Evolutionary conservation across 1,284 basidiomycete species (phyloP), one percentile per base, ranked within the genome.

Genomic region (Pseudomicrostroma phylloplanum): DNA sequence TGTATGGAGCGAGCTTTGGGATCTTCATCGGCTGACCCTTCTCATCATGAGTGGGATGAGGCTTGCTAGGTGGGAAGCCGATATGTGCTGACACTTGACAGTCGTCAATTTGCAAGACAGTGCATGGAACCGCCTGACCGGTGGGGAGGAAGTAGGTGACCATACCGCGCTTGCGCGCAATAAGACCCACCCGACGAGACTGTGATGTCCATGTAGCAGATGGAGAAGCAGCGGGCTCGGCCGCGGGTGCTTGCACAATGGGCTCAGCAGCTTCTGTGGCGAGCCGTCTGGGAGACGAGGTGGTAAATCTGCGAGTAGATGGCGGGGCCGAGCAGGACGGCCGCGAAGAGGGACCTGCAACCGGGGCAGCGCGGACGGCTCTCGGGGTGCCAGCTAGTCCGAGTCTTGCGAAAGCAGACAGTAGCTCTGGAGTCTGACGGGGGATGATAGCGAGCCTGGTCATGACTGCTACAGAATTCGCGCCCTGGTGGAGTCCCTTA

Each of bases 151-250:
- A 98, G 75, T 96, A 83, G 13, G 87, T 86, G 6, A 91, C 90
- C 94, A 98, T 98, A 54, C 96, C 96, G 56, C 91, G 86, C 83
- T 99, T 99, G 63, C 88, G 85, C 23, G 92, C 93, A 77, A 99
- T 89, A 65, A 97, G 83, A 11, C 93, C 97, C 17, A 86, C 86
- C 53, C 88, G 88, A 68, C 89, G 85, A 4, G 92, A 92, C 60
- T 85, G 84, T 40, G 94, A 89, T 21, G 88, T 87, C 93, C 93
- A 97, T 25, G 51, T 21, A 13, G 51, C 51, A 23, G 51, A 19
- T 19, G 25, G 17, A 21, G 51, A 6, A 25, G 51, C 51, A 48
- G 43, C 43, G 43, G 15, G 17, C 17, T 4, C 43, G 43, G 15
- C 43, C 17, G 43, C 43, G 12, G 15, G 17, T n/a, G 43, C 43